These are phyloP conservation scores for Phytophthora foliorum DNA, from an alignment of 352 stramenopile species.

Conservation along the genomic window DNA sequence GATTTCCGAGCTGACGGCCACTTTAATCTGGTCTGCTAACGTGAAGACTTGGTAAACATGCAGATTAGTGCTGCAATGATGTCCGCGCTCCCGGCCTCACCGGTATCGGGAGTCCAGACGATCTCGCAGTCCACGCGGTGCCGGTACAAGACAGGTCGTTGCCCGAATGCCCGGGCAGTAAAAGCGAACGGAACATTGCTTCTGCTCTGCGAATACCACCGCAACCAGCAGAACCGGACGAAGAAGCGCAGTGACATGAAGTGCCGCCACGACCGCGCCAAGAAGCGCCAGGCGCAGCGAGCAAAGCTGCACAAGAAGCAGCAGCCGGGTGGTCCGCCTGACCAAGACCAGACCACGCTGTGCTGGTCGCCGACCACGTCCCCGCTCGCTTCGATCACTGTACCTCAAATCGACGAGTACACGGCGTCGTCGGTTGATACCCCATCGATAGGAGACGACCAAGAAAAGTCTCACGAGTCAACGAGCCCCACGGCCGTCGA, in stretches of 20 bases:
- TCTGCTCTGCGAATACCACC: constrained; percentile 85
- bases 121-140: constrained; percentile 44
- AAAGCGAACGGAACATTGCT: constrained; percentile 83
- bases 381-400: constrained; percentile 28
- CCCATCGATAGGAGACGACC: not conserved
- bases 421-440: not conserved
- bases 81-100: not conserved
- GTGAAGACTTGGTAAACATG: constrained; percentile 17
- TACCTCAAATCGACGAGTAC: constrained; percentile 15
- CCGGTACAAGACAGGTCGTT: constrained; percentile 87
- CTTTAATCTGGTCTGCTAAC: not conserved
- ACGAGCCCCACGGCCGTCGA: constrained; percentile 40
- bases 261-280: constrained; percentile 72
- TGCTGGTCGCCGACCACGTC: constrained; percentile 13
- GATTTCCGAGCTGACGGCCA: constrained; percentile 24
- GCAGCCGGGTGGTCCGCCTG: not conserved
- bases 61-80: constrained; percentile 19
- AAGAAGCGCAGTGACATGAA: constrained; percentile 90
- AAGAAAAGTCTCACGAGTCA: constrained; percentile 25
- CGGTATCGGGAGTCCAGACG: not conserved
- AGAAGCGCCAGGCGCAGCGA: constrained; percentile 58
- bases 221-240: constrained; percentile 86
- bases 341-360: not conserved
- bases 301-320: constrained; percentile 32
- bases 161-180: constrained; percentile 70